phyloP scores from a whole-genome alignment of 352 stramenopile genomes.

The Pythium monospermum region DNA sequence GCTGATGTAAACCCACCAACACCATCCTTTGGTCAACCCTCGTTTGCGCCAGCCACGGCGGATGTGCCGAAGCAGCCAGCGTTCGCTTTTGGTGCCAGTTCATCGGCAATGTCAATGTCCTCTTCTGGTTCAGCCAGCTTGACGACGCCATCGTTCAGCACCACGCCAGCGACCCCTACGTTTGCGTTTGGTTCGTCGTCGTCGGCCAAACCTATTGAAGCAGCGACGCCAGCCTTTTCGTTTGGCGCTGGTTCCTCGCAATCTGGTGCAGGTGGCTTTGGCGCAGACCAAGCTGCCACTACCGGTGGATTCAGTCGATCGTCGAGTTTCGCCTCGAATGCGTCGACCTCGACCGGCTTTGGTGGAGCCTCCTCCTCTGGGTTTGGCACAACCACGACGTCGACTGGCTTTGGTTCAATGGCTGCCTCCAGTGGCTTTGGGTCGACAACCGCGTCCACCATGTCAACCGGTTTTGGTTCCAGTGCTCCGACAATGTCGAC shows the following conservation, averaged over 20 bases:
- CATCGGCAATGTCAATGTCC: background rate
- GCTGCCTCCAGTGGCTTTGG: background rate
- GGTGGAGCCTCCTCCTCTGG: no score
- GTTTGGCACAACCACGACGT: no score
- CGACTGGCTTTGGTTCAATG: slow-evolving; percentile 14
- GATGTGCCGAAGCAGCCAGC: background rate
- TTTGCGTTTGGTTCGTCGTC: slow-evolving; percentile 28
- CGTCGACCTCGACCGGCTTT: slow-evolving; percentile 7
- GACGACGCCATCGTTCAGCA: background rate
- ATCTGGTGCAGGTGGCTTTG: slow-evolving; percentile 29
- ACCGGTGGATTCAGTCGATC: slow-evolving; percentile 1
- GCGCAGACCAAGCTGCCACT: slow-evolving; percentile 20
- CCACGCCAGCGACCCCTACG: slow-evolving; percentile 15
- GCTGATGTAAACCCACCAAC: background rate
- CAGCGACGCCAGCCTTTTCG: slow-evolving; percentile 30
- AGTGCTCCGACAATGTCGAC: slow-evolving; percentile 4
- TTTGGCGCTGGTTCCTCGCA: slow-evolving; percentile 31
- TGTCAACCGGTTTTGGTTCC: slow-evolving; percentile 1
- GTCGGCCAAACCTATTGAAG: slow-evolving; percentile 16
- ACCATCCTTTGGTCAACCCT: background rate
- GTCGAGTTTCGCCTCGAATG: no score
- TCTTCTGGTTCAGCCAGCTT: no score
- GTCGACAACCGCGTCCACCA: background rate
- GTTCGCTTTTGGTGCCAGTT: slow-evolving; percentile 14
- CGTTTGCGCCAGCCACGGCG: background rate